Conservation (phyloP, 1,284 basidiomycete species). For the Ceratobasidium sp. region DNA sequence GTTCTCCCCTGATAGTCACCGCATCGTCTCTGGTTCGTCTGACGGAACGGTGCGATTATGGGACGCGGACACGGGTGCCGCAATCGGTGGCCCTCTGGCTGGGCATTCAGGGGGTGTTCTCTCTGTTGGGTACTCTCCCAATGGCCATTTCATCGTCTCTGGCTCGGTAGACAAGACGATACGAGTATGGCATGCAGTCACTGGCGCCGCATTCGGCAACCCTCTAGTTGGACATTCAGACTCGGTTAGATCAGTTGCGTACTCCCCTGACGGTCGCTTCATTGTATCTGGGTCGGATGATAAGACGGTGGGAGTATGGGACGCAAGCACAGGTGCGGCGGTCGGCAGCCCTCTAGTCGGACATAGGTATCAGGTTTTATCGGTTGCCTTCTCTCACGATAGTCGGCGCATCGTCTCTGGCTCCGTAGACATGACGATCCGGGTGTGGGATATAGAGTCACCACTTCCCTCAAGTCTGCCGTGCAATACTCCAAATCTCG, state of each 20-base stretch:
- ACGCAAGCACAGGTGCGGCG: neutral
- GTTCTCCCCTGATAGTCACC: neutral
- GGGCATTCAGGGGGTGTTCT: neutral
- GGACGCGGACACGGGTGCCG: no score
- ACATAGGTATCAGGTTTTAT: neutral
- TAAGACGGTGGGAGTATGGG: neutral
- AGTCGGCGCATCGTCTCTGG: neutral
- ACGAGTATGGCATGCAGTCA: neutral
- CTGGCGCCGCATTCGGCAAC: neutral
- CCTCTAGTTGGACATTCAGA: neutral
- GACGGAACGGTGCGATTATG: neutral
- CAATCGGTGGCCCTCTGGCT: no score
- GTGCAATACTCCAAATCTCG: no score
- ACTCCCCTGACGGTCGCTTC: neutral
- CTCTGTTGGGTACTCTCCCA: neutral
- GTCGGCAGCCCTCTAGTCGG: neutral
- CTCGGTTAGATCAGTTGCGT: constrained; percentile 12
- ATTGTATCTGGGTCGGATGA: constrained; percentile 2
- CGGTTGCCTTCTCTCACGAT: neutral
- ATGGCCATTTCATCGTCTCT: neutral
- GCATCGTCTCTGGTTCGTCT: neutral
- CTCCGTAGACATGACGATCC: neutral
- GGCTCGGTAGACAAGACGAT: neutral
- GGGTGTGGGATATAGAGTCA: neutral
- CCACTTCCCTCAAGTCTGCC: no score